Evolutionary conservation across 2,329 filamentous ascomycete genomes (phyloP), one percentile per base, ranked within the genome.

Genomic region (Fusarium falciforme): DNA sequence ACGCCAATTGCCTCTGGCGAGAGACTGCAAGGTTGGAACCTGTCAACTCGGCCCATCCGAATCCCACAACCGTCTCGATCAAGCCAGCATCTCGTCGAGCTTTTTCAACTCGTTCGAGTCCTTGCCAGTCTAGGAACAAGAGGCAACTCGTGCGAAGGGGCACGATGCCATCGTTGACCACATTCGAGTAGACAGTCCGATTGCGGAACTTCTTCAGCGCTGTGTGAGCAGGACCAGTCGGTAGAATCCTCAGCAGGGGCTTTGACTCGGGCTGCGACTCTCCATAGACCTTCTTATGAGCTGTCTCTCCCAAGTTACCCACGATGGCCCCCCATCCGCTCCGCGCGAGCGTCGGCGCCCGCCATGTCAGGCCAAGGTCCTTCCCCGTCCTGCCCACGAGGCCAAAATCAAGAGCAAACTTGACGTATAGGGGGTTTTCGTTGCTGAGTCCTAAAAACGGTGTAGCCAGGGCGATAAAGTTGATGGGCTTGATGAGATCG

Each of bases 141-240:
- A 99, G 86, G 82, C 96, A 99, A 72, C 96, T 98, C 6, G 96
- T 99, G 25, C 96, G 91, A 36, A 99, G 85, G 4, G 96, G 96
- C 6, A 99, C 96, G 76, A 99, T 98, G 4, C 95, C 96, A 83
- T 98, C 96, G 79, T 98, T 98, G 76, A 98, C 96, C 14, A 98
- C 95, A 78, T 98, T 98, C 2, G 95, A 98, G 81, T 98, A 98
- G 2, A 98, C 88, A 0, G 96, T 98, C 17, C 96, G 89, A 80
- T 97, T 97, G 25, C 94, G 88, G 82, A 98, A 98, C 83, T 94
- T 94, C 80, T 93, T 92, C 44, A 98, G 84, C 1, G 95, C 96
- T 64, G 91, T 90, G 81, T 98, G 95, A 8, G 96, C 96, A 17
- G 96, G 95, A 0, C 96, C 96, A 9, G 94, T 97, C 0, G 96